Evolutionary conservation across 371 early-diverging fungal genomes (phyloP).

Genomic region (Saksenaea oblongispora): DNA sequence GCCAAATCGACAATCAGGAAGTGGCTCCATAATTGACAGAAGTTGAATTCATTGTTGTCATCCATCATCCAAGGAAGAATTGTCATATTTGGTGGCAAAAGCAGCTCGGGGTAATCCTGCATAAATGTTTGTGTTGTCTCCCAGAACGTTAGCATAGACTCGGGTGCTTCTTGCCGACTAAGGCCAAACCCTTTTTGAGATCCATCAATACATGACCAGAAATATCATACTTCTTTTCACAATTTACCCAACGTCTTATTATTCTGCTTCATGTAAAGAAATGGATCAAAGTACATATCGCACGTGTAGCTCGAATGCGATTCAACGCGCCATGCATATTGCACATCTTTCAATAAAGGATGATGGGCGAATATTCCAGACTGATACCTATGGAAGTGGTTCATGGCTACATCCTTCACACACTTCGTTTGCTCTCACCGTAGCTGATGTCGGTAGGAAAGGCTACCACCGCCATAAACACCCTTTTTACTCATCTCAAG

Average conservation of each 20-base stretch:
- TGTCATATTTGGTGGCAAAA: constrained; percentile 15
- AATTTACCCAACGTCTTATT: constrained; percentile 75
- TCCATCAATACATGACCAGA: not conserved
- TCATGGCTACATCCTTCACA: not conserved
- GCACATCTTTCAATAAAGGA: constrained; percentile 70
- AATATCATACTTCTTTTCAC: not conserved
- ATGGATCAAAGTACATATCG: constrained; percentile 88
- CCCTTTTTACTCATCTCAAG: constrained; percentile 7
- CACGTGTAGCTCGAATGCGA: constrained; percentile 87
- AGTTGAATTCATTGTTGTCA: constrained; percentile 43
- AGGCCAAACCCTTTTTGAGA: constrained; percentile 16
- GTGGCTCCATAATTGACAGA: constrained; percentile 77
- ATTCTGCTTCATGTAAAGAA: constrained; percentile 73
- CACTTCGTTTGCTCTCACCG: constrained; percentile 15
- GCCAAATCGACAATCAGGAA: constrained; percentile 71
- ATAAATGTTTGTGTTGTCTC: constrained; percentile 17
- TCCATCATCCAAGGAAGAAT: constrained; percentile 38
- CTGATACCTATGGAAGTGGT: constrained; percentile 58
- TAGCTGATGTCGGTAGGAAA: constrained; percentile 22
- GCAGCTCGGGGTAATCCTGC: constrained; percentile 6
- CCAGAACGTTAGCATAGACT: constrained; percentile 18
- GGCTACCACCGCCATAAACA: constrained; percentile 20
- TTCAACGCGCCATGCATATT: constrained; percentile 96
- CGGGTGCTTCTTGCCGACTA: constrained; percentile 12
- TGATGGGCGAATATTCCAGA: constrained; percentile 88